These are phyloP conservation scores for Boletus smithii DNA, from an alignment of 1,284 basidiomycete genomes.

Conservation along the genomic window DNA sequence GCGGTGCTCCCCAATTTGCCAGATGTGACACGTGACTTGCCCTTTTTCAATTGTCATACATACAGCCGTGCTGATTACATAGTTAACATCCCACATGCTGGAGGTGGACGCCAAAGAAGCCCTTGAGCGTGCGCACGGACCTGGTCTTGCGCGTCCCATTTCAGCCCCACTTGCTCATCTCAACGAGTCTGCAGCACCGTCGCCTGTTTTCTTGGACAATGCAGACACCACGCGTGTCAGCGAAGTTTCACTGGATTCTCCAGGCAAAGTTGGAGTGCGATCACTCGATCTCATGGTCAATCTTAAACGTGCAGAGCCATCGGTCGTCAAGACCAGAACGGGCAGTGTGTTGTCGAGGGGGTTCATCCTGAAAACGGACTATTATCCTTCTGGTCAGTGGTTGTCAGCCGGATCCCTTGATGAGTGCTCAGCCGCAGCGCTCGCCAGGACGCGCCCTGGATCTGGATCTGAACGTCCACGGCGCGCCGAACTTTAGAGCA, in stretches of 20 bases:
- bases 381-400: conserved; percentile 75
- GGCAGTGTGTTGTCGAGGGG: conserved; percentile 89
- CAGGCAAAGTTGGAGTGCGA: conserved; percentile 10
- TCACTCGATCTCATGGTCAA: conserved; percentile 58
- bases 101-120: neutral
- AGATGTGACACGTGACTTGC: neutral
- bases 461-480: conserved; percentile 88
- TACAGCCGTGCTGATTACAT: too few species aligned
- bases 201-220: conserved; percentile 6
- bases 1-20: too few species aligned
- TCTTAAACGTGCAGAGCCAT: conserved; percentile 60
- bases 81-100: too few species aligned
- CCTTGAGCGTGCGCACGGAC: neutral
- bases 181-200: conserved; percentile 6
- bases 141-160: conserved; percentile 3
- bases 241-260: conserved; percentile 2
- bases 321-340: conserved; percentile 82
- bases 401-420: neutral
- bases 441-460: conserved; percentile 78
- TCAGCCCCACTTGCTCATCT: conserved; percentile 12
- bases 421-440: conserved; percentile 3
- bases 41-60: too few species aligned
- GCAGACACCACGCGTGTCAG: conserved; percentile 3
- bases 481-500: conserved; percentile 94
- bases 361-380: conserved; percentile 92